These are phyloP conservation scores for Ustilago shanxiensis DNA, from an alignment of 1,284 basidiomycete genomes.

Conservation along the genomic window DNA sequence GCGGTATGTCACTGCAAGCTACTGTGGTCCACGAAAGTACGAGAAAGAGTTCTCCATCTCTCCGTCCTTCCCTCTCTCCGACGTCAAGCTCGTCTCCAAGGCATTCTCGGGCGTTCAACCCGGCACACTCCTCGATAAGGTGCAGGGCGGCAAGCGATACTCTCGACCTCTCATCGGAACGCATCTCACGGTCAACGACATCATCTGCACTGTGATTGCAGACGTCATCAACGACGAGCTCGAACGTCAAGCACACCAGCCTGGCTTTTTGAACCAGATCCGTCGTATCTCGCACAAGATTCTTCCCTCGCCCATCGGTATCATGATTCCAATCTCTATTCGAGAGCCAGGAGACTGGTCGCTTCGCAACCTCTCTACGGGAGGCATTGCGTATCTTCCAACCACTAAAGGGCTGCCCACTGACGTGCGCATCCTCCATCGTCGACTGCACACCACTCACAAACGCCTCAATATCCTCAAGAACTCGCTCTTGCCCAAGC, in stretches of 20 bases:
- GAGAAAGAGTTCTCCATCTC: constrained; percentile 58
- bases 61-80: constrained; percentile 41
- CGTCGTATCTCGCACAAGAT: constrained; percentile 42
- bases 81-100: constrained; percentile 66
- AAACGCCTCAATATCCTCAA: constrained; percentile 60
- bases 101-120: constrained; percentile 64
- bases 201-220: constrained; percentile 63
- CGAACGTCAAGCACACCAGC: constrained; percentile 28
- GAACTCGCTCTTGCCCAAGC: constrained; percentile 53
- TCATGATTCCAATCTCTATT: constrained; percentile 66
- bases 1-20: constrained; percentile 52
- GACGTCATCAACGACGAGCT: constrained; percentile 61
- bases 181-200: constrained; percentile 68
- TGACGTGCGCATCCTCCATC: constrained; percentile 45
- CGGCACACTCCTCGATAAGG: constrained; percentile 49
- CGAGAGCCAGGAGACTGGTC: constrained; percentile 62
- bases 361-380: constrained; percentile 66
- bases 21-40: constrained; percentile 47
- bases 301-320: constrained; percentile 52
- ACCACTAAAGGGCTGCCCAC: constrained; percentile 37
- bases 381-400: constrained; percentile 61
- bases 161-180: constrained; percentile 44
- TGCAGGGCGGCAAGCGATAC: constrained; percentile 37
- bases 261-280: constrained; percentile 28
- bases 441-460: constrained; percentile 57